Conservation (phyloP, 2,329 filamentous ascomycete genomes). For the Beauveria medogensis region DNA sequence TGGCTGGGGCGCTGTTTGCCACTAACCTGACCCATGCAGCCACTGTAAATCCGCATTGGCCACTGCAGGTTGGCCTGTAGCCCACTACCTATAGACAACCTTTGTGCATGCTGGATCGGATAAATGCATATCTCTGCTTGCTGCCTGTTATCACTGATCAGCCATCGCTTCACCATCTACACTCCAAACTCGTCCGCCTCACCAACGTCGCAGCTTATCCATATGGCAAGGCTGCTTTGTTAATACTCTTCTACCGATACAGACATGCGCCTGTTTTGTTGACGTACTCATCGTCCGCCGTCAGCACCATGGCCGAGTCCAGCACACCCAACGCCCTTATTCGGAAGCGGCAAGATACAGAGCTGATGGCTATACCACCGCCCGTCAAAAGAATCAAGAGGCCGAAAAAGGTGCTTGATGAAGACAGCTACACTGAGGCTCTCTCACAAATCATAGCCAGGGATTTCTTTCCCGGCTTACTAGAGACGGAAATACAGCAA, state of each 20-base stretch:
- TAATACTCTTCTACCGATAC: background rate
- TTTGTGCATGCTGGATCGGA: background rate
- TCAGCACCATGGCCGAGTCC: slow-evolving; percentile 8
- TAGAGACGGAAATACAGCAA: slow-evolving; percentile 78
- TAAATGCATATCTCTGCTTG: slow-evolving; percentile 1
- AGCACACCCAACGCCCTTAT: slow-evolving; percentile 50
- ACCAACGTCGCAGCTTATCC: background rate
- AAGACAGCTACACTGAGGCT: slow-evolving; percentile 86
- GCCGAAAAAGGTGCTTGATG: slow-evolving; percentile 78
- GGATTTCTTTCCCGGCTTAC: slow-evolving; percentile 90
- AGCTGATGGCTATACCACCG: slow-evolving; percentile 79
- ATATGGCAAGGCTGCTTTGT: no score
- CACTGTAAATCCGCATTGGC: background rate
- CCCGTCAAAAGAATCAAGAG: slow-evolving; percentile 83
- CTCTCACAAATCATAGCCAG: slow-evolving; percentile 91
- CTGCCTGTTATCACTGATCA: background rate
- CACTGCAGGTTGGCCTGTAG: background rate
- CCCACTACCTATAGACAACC: background rate
- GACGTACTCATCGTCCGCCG: background rate
- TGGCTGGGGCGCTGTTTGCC: background rate
- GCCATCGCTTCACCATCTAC: background rate
- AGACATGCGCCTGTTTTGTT: background rate
- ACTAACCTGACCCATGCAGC: slow-evolving; percentile 3
- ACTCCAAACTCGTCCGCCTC: background rate
- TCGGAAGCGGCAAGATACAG: slow-evolving; percentile 60